phyloP scores from a whole-genome alignment of 192 early-diverging fungal species.

The Entophlyctis luteolus region DNA sequence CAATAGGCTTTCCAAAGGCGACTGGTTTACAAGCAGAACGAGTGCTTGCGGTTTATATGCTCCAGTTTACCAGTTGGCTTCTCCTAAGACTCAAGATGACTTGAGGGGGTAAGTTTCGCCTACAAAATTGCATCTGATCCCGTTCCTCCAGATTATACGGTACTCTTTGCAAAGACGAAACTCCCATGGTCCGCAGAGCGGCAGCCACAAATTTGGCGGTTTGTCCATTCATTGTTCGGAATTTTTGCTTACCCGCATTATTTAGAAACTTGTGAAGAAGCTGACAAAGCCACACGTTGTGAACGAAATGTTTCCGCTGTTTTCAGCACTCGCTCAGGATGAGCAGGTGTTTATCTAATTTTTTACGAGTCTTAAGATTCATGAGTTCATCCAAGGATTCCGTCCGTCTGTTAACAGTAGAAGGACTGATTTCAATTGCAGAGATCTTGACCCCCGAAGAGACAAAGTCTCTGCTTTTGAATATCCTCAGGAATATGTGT shows the following conservation, averaged over 20 bases:
- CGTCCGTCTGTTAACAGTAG: conserved; percentile 90
- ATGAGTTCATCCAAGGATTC: no score
- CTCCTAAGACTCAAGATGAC: conserved; percentile 75
- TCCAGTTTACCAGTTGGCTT: conserved; percentile 68
- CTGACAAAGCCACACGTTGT: conserved; percentile 75
- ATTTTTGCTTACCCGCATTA: neutral
- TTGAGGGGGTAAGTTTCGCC: conserved; percentile 67
- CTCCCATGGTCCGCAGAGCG: conserved; percentile 96
- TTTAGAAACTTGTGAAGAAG: conserved; percentile 66
- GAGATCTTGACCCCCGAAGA: conserved; percentile 74
- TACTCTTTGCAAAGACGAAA: conserved; percentile 85
- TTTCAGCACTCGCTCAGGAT: conserved; percentile 75
- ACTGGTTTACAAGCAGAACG: conserved; percentile 98
- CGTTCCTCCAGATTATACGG: conserved; percentile 58
- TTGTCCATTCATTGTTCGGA: conserved; percentile 19
- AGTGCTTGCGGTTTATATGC: conserved; percentile 92
- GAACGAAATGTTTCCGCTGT: conserved; percentile 79
- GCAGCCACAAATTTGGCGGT: conserved; percentile 80
- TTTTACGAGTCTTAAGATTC: no score
- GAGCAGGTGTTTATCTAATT: conserved; percentile 43
- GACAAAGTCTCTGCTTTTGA: conserved; percentile 67
- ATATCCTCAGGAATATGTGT: conserved; percentile 71
- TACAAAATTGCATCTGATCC: neutral
- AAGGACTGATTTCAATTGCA: conserved; percentile 84
- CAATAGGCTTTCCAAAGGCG: conserved; percentile 83